phyloP scores from a whole-genome alignment of 1,284 basidiomycete genomes.

The Ustilago bromivora region DNA sequence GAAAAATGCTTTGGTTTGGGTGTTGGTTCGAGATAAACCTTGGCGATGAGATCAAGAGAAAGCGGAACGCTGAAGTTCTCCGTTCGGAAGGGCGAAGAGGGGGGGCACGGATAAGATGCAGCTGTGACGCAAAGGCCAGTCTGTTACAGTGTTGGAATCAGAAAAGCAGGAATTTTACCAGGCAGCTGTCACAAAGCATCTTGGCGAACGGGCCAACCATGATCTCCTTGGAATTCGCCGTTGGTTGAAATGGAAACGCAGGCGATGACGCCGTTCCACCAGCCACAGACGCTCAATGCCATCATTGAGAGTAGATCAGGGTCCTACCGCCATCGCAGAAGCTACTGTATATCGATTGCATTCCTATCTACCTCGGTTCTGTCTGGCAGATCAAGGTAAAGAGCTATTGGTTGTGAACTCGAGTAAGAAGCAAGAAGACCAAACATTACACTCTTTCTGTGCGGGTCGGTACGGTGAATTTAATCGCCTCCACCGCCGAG shows the following conservation, averaged over 20 bases:
- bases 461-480: background rate
- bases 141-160: constrained; percentile 3
- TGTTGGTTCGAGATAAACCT: background rate
- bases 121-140: constrained; percentile 9
- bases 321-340: background rate
- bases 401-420: too few species aligned
- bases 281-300: constrained; percentile 1
- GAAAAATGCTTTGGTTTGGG: background rate
- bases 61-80: too few species aligned
- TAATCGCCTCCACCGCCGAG: background rate
- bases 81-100: background rate
- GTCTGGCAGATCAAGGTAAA: too few species aligned
- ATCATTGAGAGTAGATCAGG: background rate
- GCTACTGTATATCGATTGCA: too few species aligned
- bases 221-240: background rate
- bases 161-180: constrained; percentile 3
- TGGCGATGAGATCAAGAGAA: background rate
- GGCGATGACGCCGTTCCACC: background rate
- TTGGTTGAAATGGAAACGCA: background rate
- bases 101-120: background rate
- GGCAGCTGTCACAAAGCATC: background rate
- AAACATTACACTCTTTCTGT: background rate
- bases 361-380: too few species aligned
- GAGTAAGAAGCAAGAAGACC: too few species aligned
- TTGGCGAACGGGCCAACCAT: constrained; percentile 1